Evolutionary conservation across 1,139 yeast species (phyloP).

Genomic region (Debaryomycetaceae sp.): DNA sequence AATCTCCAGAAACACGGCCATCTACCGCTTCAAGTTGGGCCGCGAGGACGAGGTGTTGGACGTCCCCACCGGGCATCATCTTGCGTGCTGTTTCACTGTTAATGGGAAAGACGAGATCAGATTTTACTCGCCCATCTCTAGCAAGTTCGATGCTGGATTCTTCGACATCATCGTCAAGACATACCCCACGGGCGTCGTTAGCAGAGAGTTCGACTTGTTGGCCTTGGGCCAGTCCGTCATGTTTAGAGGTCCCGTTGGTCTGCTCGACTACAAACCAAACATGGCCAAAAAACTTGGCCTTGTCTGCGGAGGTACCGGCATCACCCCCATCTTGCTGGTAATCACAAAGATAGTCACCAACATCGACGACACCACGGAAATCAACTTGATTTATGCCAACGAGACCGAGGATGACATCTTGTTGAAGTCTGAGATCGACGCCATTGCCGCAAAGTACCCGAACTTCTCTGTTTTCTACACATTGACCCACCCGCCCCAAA

Average conservation of each 20-base stretch:
- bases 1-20: slow-evolving; percentile 64
- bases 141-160: slow-evolving; percentile 65
- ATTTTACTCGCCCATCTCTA: slow-evolving; percentile 73
- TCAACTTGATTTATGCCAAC: slow-evolving; percentile 64
- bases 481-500: slow-evolving; percentile 29
- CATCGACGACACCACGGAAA: slow-evolving; percentile 59
- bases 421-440: slow-evolving; percentile 67
- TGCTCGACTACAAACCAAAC: slow-evolving; percentile 57
- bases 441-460: slow-evolving; percentile 59
- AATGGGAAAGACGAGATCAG: slow-evolving; percentile 63
- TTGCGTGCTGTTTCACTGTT: slow-evolving; percentile 56
- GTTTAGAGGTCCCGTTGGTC: slow-evolving; percentile 77
- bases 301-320: slow-evolving; percentile 83
- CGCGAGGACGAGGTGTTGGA: slow-evolving; percentile 59
- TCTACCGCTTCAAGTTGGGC: slow-evolving; percentile 65
- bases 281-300: slow-evolving; percentile 61
- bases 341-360: slow-evolving; percentile 62
- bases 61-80: slow-evolving; percentile 72
- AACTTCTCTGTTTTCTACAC: slow-evolving; percentile 48
- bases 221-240: slow-evolving; percentile 63
- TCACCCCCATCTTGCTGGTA: slow-evolving; percentile 75
- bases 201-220: slow-evolving; percentile 60
- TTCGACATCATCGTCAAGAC: slow-evolving; percentile 75
- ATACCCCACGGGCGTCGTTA: slow-evolving; percentile 64
- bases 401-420: slow-evolving; percentile 72